phyloP scores from a whole-genome alignment of 768 basidiomycete genomes.

The Dacryopinax primogenitus region DNA sequence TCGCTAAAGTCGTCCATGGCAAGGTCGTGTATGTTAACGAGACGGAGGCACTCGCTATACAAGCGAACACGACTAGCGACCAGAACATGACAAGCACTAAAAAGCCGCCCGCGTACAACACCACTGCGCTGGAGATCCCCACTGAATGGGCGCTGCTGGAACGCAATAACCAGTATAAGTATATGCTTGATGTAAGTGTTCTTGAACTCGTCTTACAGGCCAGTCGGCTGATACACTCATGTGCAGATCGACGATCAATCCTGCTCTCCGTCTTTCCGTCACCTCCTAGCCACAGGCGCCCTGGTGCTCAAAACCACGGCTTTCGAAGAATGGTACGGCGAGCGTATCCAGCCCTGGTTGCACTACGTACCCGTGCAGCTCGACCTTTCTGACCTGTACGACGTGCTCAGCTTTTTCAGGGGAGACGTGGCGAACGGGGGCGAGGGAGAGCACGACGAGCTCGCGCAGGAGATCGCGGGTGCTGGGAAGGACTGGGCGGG shows the following conservation, averaged over 20 bases:
- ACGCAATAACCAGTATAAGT: conserved; percentile 48
- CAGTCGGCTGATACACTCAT: conserved; percentile 15
- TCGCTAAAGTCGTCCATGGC: not conserved
- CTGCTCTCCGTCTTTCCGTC: conserved; percentile 56
- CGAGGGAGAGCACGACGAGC: conserved; percentile 42
- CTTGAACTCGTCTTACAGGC: conserved; percentile 13
- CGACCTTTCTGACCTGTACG: conserved; percentile 55
- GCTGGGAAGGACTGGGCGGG: conserved; percentile 47
- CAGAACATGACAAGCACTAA: conserved; percentile 22
- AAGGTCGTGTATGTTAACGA: conserved; percentile 1
- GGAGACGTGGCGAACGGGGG: conserved; percentile 40
- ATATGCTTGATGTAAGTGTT: conserved; percentile 31
- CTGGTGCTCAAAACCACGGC: conserved; percentile 58
- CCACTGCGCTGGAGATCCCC: conserved; percentile 17
- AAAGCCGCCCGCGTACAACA: conserved; percentile 21
- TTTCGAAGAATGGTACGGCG: conserved; percentile 57
- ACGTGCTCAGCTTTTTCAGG: conserved; percentile 59
- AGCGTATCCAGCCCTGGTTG: conserved; percentile 52
- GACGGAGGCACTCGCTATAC: not conserved
- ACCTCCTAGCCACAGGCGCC: conserved; percentile 48
- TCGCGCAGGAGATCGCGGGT: conserved; percentile 44
- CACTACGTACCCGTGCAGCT: conserved; percentile 59
- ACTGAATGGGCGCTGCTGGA: conserved; percentile 18
- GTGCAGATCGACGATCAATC: conserved; percentile 28
- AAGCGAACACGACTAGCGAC: not conserved